A percentile compares a stretch with the other conserved stretches of the same genome.
phyloP scores from a whole-genome alignment of 73 alveolate genomes.

The Stentor coeruleus region DNA sequence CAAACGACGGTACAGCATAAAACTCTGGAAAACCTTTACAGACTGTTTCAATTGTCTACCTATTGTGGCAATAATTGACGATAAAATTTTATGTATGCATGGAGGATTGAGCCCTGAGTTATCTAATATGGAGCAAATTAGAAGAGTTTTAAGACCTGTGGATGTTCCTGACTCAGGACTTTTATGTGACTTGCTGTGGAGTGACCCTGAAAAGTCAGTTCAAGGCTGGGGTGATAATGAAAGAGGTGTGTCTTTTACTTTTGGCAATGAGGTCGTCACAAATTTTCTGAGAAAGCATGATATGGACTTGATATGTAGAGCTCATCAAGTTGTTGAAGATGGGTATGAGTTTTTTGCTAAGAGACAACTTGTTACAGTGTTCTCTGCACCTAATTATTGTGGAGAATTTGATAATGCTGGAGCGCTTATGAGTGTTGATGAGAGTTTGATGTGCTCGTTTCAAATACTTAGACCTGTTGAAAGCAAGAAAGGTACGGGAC shows the following conservation, averaged over 20 bases:
- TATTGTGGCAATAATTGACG: slow-evolving; percentile 73
- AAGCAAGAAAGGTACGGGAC: slow-evolving; percentile 47
- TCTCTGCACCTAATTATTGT: slow-evolving; percentile 95
- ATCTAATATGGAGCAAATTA: slow-evolving; percentile 50
- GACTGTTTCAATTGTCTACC: slow-evolving; percentile 77
- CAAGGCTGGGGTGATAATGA: slow-evolving; percentile 92
- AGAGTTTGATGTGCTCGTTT: slow-evolving; percentile 88
- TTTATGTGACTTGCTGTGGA: slow-evolving; percentile 65
- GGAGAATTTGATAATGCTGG: slow-evolving; percentile 96
- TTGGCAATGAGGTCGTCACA: slow-evolving; percentile 77
- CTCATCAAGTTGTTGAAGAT: slow-evolving; percentile 96
- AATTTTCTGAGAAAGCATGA: slow-evolving; percentile 85
- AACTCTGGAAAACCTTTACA: slow-evolving; percentile 75
- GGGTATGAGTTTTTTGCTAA: slow-evolving; percentile 95
- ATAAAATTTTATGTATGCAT: slow-evolving; percentile 69
- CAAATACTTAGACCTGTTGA: slow-evolving; percentile 88
- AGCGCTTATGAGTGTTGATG: slow-evolving; percentile 94
- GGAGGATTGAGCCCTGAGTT: slow-evolving; percentile 82
- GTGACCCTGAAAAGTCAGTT: slow-evolving; percentile 67
- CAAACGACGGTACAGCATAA: slow-evolving; percentile 64
- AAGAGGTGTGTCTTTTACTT: slow-evolving; percentile 87
- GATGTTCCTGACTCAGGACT: slow-evolving; percentile 79
- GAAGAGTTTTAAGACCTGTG: slow-evolving; percentile 67
- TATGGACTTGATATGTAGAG: slow-evolving; percentile 88
- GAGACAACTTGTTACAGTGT: slow-evolving; percentile 87